Base-by-base conservation (phyloP, 169 alveolate species). In the Cyclospora cayetanensis region DNA sequence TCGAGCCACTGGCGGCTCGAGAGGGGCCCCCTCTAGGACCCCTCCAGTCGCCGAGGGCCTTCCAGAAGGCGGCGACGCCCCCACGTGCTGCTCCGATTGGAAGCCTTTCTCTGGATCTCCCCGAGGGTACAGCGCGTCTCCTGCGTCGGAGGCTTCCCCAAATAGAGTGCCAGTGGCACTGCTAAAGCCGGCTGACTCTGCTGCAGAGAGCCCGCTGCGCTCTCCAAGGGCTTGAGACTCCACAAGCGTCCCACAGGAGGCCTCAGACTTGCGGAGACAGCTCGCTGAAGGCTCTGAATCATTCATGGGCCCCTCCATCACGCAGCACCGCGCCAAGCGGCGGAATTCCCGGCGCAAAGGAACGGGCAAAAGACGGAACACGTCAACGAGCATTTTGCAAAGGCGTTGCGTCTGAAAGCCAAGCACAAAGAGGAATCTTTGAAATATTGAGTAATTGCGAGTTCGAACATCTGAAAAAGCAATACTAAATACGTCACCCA, bases 171-270 rank as follows among this genome's bases (percentile, higher is more conserved):
- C n/a, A n/a, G n/a, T n/a, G n/a, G n/a, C n/a, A n/a, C n/a, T n/a
- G n/a, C n/a, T n/a, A n/a, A n/a, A n/a, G n/a, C n/a, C n/a, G n/a
- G 80, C 80, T 31, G 80, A 42, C 12, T 42, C 80, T 68, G 80
- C 80, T 31, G 80, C 80, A 3, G 76, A n/a, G n/a, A n/a, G n/a
- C n/a, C 76, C 4, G 76, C 76, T 18, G 76, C 55, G 55, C 55
- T 46, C 22, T 2, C 29, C 42, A 53, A 53, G 34, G 42, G 15
- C 82, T 34, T 2, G 52, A 53, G 82, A 53, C 55, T 15, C 53
- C 53, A 46, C 12, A 9, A 70, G 52, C 18, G 4, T 11, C 52
- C 46, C 27, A 3, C 52, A 37, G 82, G 52, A 12, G 82, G 25
- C 82, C 43, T 53, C 46, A 34, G 70, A 55, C 70, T 22, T 55